Conservation (phyloP, 2,329 filamentous ascomycete species). For the Talaromyces atroroseus region DNA sequence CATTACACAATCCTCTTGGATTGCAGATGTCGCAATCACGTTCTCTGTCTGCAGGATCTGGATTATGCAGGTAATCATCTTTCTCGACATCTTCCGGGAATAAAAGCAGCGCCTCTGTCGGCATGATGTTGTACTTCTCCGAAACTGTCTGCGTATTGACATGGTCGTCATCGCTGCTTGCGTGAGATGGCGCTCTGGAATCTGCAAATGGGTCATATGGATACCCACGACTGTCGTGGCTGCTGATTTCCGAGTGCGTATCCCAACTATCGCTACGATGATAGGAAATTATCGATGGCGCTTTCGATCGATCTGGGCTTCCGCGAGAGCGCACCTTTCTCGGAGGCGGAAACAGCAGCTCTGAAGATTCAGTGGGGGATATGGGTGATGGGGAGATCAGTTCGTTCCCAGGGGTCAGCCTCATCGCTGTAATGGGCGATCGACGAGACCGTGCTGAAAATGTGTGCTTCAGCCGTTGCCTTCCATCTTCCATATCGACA, state of each 20-base stretch:
- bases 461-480: conserved; percentile 5
- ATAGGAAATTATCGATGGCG: conserved; percentile 50
- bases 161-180: conserved; percentile 60
- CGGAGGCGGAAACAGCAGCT: conserved; percentile 37
- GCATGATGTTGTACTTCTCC: conserved; percentile 68
- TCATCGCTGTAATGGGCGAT: conserved; percentile 15
- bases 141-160: conserved; percentile 68
- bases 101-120: conserved; percentile 60
- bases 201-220: conserved; percentile 56
- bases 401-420: conserved; percentile 35
- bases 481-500: conserved; percentile 29
- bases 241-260: conserved; percentile 47
- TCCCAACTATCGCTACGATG: conserved; percentile 58
- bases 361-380: conserved; percentile 42
- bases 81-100: conserved; percentile 70
- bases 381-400: conserved; percentile 27
- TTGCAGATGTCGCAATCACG: conserved; percentile 62
- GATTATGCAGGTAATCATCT: conserved; percentile 67
- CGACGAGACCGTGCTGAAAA: conserved; percentile 5
- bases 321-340: conserved; percentile 47
- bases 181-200: conserved; percentile 53
- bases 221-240: conserved; percentile 47
- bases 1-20: conserved; percentile 57
- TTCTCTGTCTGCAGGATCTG: conserved; percentile 58
- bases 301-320: conserved; percentile 46